These are phyloP conservation scores for Crataegus laevigata DNA, from an alignment of 306 rosid species.

Conservation along the genomic window DNA sequence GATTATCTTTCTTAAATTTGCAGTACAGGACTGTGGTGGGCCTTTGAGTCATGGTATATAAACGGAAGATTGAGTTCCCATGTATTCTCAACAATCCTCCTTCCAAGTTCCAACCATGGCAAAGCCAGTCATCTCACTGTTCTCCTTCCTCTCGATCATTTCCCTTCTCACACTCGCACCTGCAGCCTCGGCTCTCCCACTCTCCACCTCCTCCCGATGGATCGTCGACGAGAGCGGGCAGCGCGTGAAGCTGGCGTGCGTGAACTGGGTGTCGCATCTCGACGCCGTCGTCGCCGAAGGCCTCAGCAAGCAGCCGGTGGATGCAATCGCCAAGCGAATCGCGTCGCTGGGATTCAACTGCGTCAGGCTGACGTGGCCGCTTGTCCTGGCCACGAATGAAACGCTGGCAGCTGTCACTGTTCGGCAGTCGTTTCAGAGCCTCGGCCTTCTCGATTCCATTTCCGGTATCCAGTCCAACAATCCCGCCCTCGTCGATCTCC, in stretches of 20 bases:
- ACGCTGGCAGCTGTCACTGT: slow-evolving; percentile 62
- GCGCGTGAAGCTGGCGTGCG: slow-evolving; percentile 81
- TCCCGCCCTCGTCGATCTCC: slow-evolving; percentile 64
- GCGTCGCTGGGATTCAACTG: slow-evolving; percentile 75
- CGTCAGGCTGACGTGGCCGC: slow-evolving; percentile 91
- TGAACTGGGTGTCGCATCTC: slow-evolving; percentile 83
- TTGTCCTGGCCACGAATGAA: slow-evolving; percentile 42
- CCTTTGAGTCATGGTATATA: neutral
- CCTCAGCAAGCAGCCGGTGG: slow-evolving; percentile 68
- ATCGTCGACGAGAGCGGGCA: slow-evolving; percentile 47
- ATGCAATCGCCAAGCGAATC: slow-evolving; percentile 39
- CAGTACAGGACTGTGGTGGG: neutral
- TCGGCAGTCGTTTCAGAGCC: slow-evolving; percentile 56
- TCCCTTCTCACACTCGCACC: neutral
- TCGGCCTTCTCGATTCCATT: slow-evolving; percentile 38
- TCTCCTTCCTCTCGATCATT: neutral
- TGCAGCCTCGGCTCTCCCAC: slow-evolving; percentile 29
- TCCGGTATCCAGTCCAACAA: slow-evolving; percentile 61
- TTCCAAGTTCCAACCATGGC: slow-evolving; percentile 6
- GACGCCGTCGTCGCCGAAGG: slow-evolving; percentile 77
- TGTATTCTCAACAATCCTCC: neutral
- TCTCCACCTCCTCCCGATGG: slow-evolving; percentile 68
- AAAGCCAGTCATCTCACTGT: neutral
- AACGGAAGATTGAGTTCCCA: neutral
- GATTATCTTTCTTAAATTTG: neutral